Percentiles rank a stretch among this genome's conserved stretches.
Conservation (phyloP, 2,329 filamentous ascomycete genomes). For the Didymella pinodella region DNA sequence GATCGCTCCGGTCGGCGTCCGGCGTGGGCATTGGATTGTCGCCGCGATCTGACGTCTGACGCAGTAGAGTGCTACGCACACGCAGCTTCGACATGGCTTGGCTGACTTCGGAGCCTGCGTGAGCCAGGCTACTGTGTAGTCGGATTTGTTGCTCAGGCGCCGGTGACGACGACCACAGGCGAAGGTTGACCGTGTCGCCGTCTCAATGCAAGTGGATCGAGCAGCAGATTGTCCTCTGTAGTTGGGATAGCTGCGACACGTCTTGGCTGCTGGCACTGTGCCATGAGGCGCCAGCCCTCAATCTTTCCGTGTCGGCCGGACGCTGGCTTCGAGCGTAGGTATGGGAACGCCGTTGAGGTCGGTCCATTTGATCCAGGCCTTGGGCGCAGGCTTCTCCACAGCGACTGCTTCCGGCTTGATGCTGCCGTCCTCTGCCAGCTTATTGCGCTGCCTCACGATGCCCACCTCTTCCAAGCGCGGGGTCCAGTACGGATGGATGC, state of each 20-base stretch:
- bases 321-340: conserved; percentile 31
- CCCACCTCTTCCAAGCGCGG: conserved; percentile 33
- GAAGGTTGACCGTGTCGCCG: too few relatives aligned
- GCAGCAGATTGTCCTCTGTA: not conserved
- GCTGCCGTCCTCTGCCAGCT: conserved; percentile 14
- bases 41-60: not conserved
- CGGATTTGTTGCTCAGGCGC: not conserved
- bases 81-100: not conserved
- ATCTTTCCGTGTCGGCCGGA: conserved; percentile 27
- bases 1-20: not conserved
- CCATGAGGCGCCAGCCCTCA: conserved; percentile 1
- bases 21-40: not conserved
- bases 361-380: conserved; percentile 34
- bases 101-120: not conserved
- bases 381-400: conserved; percentile 14
- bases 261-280: not conserved
- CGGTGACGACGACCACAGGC: not conserved
- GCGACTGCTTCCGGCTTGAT: conserved; percentile 7
- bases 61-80: not conserved
- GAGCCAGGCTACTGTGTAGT: not conserved
- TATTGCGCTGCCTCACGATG: conserved; percentile 22
- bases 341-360: conserved; percentile 43
- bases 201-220: not conserved
- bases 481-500: conserved; percentile 40
- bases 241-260: not conserved